Percentiles rank a stretch among this genome's conserved stretches.
Evolutionary conservation across 2,329 filamentous ascomycete species (phyloP).

Genomic region (Microthyrium microscopicum): DNA sequence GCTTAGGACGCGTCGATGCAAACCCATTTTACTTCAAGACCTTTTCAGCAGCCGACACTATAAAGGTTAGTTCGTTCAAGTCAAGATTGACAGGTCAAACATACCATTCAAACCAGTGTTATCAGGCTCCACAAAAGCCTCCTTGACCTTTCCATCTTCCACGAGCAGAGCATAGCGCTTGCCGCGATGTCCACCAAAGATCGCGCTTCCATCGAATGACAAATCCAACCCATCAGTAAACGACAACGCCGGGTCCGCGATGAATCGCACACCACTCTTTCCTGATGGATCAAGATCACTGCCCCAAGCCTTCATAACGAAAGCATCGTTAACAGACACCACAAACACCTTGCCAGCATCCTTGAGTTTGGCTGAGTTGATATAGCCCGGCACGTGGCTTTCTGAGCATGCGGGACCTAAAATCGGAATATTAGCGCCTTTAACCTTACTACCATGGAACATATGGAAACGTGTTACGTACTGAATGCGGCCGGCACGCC

Average conservation of each 20-base stretch:
- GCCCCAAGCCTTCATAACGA: constrained; percentile 88
- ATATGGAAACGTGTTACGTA: constrained; percentile 24
- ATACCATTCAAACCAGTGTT: constrained; percentile 66
- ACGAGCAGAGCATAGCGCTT: constrained; percentile 79
- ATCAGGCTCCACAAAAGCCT: constrained; percentile 71
- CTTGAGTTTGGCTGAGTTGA: constrained; percentile 62
- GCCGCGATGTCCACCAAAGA: constrained; percentile 69
- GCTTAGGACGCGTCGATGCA: too few relatives aligned
- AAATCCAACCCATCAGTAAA: constrained; percentile 78
- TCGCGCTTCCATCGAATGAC: constrained; percentile 53
- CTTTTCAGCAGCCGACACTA: constrained; percentile 7
- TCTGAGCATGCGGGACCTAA: constrained; percentile 44
- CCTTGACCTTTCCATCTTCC: constrained; percentile 71
- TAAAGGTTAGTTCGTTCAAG: not conserved
- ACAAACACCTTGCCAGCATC: constrained; percentile 75
- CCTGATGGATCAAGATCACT: constrained; percentile 58
- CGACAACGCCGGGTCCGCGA: constrained; percentile 61
- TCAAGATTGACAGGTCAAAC: constrained; percentile 11
- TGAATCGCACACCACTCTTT: constrained; percentile 69
- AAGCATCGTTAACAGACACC: constrained; percentile 83
- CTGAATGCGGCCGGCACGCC: constrained; percentile 70
- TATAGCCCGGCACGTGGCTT: constrained; percentile 70
- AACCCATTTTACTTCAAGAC: constrained; percentile 7
- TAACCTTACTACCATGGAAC: too few relatives aligned
- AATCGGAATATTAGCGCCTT: constrained; percentile 1